These are phyloP conservation scores for Leccinum cinnamomeum DNA, from an alignment of 1,284 basidiomycete species.

Conservation along the genomic window DNA sequence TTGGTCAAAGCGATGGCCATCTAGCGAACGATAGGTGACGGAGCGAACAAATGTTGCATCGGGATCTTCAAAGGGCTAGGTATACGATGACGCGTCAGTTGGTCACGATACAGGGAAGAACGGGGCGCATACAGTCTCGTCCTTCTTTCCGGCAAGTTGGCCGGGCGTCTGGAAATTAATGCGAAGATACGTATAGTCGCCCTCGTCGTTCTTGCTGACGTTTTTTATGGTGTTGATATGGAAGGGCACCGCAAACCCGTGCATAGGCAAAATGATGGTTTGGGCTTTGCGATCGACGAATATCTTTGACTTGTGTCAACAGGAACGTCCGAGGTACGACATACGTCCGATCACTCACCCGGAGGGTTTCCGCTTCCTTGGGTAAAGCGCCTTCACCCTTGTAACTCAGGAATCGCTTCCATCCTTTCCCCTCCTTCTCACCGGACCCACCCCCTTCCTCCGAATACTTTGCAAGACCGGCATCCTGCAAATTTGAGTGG, in stretches of 20 bases:
- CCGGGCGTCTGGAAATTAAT: slow-evolving; percentile 99
- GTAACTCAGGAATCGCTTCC: slow-evolving; percentile 97
- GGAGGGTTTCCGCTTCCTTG: slow-evolving; percentile 69
- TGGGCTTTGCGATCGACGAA: slow-evolving; percentile 89
- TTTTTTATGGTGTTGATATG: slow-evolving; percentile 99
- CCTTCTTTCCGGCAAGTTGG: slow-evolving; percentile 97
- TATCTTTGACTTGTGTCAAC: slow-evolving; percentile 57
- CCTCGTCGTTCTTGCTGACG: slow-evolving; percentile 96
- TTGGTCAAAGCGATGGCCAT: slow-evolving; percentile 86
- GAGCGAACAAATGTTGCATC: slow-evolving; percentile 97
- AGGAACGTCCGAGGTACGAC: neutral
- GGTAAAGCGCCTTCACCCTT: slow-evolving; percentile 92
- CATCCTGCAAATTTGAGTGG: slow-evolving; percentile 76
- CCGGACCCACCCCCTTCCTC: slow-evolving; percentile 68
- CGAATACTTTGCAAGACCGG: slow-evolving; percentile 84
- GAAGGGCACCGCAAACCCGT: slow-evolving; percentile 96
- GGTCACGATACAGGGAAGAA: neutral
- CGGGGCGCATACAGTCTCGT: slow-evolving; percentile 75
- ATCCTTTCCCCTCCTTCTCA: slow-evolving; percentile 85
- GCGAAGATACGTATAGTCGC: slow-evolving; percentile 90
- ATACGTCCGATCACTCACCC: slow-evolving; percentile 49
- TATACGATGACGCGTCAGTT: slow-evolving; percentile 9
- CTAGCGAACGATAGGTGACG: slow-evolving; percentile 90
- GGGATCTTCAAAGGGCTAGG: slow-evolving; percentile 93
- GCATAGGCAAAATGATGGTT: slow-evolving; percentile 89